Conservation (phyloP, 202 grass and related monocot genomes). For the Eragrostis tef region DNA sequence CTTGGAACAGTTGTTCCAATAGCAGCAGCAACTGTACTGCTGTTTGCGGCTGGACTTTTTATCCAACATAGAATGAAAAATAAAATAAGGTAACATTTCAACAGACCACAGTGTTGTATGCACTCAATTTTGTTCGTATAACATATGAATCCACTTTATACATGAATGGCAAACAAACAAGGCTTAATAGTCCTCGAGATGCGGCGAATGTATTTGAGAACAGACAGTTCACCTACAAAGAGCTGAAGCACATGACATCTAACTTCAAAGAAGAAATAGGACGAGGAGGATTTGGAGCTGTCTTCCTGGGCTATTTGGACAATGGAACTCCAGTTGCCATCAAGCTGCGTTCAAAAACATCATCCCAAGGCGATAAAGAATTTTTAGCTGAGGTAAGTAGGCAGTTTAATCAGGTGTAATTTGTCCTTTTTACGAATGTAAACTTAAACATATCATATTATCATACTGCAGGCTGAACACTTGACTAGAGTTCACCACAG, state of each 20-base stretch:
- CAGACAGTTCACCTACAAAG: constrained; percentile 55
- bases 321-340: constrained; percentile 63
- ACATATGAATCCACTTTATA: constrained; percentile 16
- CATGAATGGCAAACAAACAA: constrained; percentile 38
- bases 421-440: neutral
- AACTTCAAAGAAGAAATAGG: constrained; percentile 67
- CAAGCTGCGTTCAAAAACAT: constrained; percentile 59
- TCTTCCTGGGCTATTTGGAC: constrained; percentile 60
- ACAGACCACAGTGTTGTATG: neutral
- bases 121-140: neutral
- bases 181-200: constrained; percentile 29
- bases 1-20: constrained; percentile 51
- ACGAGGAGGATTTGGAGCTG: constrained; percentile 66
- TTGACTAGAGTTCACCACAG: constrained; percentile 64
- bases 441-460: neutral
- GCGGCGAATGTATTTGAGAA: constrained; percentile 48
- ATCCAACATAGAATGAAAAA: constrained; percentile 46
- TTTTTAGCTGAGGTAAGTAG: constrained; percentile 69
- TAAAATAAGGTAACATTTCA: constrained; percentile 48
- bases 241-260: constrained; percentile 62
- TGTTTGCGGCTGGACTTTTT: constrained; percentile 43
- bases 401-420: constrained; percentile 41
- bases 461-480: constrained; percentile 56
- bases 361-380: constrained; percentile 60
- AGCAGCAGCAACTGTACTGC: constrained; percentile 40